Percentiles rank a stretch among this genome's conserved stretches.
phyloP scores from a whole-genome alignment of 2,329 filamentous ascomycete genomes.

The Penicillium sp. region DNA sequence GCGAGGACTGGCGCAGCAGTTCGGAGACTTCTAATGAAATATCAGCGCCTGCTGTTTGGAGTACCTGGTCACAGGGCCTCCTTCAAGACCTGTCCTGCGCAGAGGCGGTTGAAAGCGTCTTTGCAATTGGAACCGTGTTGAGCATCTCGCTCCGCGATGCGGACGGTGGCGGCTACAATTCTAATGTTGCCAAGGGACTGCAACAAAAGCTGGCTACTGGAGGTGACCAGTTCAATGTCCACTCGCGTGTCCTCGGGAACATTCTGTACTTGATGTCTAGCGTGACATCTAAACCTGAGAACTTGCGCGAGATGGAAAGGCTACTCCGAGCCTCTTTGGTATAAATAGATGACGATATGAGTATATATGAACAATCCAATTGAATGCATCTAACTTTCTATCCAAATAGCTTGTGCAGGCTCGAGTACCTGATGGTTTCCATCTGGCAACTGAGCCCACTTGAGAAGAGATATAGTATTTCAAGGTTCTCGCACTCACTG shows the following conservation, averaged over 20 bases:
- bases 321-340: conserved; percentile 40
- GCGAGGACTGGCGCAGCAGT: conserved; percentile 48
- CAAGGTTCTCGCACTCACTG: no score
- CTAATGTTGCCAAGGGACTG: conserved; percentile 55
- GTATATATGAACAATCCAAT: not conserved
- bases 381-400: no score
- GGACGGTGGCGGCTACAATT: conserved; percentile 55
- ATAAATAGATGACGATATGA: conserved; percentile 1
- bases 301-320: conserved; percentile 43
- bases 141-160: conserved; percentile 61
- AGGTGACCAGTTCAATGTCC: conserved; percentile 49
- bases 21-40: not conserved
- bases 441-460: no score
- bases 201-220: conserved; percentile 51
- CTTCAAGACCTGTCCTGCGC: conserved; percentile 61
- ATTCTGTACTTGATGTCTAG: conserved; percentile 64
- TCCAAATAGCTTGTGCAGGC: no score
- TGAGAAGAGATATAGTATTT: no score
- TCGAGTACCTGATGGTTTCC: no score
- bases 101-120: conserved; percentile 62
- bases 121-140: conserved; percentile 74
- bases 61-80: conserved; percentile 67
- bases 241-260: conserved; percentile 62
- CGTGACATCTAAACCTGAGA: conserved; percentile 49
- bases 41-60: conserved; percentile 56